A percentile compares a stretch with the other conserved stretches of the same genome.
phyloP scores from a whole-genome alignment of 2,329 filamentous ascomycete genomes.

The Penicillium nordicum region DNA sequence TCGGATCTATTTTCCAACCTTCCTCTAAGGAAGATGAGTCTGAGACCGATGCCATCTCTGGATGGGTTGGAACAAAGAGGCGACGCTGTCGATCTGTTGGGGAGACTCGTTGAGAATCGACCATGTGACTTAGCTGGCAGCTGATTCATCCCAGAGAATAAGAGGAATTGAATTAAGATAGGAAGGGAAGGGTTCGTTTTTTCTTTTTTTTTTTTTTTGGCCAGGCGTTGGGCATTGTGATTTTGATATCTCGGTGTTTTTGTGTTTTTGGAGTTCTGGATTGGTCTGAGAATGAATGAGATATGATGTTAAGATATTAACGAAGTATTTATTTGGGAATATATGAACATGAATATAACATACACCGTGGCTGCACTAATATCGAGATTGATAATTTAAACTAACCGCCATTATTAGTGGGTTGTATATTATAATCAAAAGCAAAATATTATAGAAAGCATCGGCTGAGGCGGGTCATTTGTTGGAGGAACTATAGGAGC shows the following conservation, averaged over 20 bases:
- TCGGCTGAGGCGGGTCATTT: no score
- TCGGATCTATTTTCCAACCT: conserved; percentile 11
- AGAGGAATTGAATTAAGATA: background rate
- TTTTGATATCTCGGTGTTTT: background rate
- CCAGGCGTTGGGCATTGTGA: background rate
- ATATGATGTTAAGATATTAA: no score
- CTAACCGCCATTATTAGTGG: background rate
- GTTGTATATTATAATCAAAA: no score
- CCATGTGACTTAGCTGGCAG: background rate
- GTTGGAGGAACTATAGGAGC: no score
- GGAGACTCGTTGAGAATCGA: conserved; percentile 10
- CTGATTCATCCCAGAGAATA: background rate
- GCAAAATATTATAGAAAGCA: no score
- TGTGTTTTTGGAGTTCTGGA: background rate
- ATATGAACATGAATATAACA: background rate
- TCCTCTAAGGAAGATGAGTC: background rate
- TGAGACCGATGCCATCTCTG: conserved; percentile 20
- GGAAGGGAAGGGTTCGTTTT: background rate
- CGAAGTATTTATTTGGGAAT: background rate
- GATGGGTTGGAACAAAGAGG: conserved; percentile 20
- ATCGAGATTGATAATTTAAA: background rate
- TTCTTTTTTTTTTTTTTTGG: background rate
- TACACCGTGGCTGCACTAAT: background rate
- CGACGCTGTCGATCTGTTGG: conserved; percentile 22
- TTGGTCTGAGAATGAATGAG: background rate